phyloP scores from a whole-genome alignment of 2,329 filamentous ascomycete species.

The Nakataea oryzae region DNA sequence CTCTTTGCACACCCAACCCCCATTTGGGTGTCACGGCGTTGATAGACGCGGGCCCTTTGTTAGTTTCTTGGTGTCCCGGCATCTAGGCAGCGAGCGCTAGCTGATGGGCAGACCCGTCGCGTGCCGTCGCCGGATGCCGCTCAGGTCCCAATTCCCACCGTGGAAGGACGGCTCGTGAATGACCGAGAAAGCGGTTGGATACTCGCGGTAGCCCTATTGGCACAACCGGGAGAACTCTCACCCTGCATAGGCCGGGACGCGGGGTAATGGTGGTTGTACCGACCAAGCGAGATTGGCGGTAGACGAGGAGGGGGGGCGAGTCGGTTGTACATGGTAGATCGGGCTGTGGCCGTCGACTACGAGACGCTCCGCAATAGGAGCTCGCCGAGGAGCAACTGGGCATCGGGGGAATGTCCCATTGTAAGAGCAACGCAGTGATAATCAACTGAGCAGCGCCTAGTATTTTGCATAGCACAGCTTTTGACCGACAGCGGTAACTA shows the following conservation, averaged over 20 bases:
- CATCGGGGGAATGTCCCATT: neutral
- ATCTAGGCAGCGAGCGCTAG: no score
- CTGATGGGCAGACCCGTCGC: no score
- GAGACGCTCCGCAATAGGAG: neutral
- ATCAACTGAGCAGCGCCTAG: neutral
- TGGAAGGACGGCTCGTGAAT: no score
- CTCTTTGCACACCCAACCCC: neutral
- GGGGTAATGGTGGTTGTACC: no score
- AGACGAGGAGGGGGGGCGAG: neutral
- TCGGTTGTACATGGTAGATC: neutral
- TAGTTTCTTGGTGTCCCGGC: no score
- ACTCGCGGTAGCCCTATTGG: no score
- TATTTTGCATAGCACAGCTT: neutral
- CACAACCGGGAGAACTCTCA: no score
- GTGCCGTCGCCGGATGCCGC: no score
- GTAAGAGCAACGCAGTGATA: neutral
- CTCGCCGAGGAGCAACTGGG: neutral
- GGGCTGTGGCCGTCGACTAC: neutral
- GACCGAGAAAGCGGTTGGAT: no score
- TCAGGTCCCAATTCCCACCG: no score
- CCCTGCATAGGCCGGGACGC: no score
- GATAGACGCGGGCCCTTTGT: neutral
- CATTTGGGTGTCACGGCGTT: neutral
- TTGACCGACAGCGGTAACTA: neutral
- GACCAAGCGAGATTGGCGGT: neutral